phyloP scores from a whole-genome alignment of 2,329 filamentous ascomycete genomes.

The Elsinoe ampelina region DNA sequence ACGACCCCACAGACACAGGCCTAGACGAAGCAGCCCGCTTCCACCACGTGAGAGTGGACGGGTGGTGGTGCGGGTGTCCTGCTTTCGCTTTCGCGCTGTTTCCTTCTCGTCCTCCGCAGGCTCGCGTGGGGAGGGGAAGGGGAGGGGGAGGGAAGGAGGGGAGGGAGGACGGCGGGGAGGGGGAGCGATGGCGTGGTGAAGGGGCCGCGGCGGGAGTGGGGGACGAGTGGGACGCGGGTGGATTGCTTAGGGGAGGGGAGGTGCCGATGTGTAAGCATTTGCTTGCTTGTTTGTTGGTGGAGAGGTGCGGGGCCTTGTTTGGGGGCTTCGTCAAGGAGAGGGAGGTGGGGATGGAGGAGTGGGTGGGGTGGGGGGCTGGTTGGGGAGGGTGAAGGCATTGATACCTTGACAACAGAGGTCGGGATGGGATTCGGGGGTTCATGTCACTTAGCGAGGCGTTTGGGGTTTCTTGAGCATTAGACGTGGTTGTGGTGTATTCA shows the following conservation, averaged over 20 bases:
- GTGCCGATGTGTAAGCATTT: conserved; percentile 74
- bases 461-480: background rate
- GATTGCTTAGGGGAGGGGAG: conserved; percentile 31
- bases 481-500: background rate
- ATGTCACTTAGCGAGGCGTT: background rate
- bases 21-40: conserved; percentile 38
- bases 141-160: conserved; percentile 20
- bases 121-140: conserved; percentile 26
- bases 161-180: background rate
- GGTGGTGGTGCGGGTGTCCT: conserved; percentile 88
- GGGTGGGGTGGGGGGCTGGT: conserved; percentile 58
- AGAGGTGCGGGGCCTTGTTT: conserved; percentile 53
- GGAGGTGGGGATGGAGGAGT: conserved; percentile 52
- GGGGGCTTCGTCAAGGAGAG: conserved; percentile 47
- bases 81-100: conserved; percentile 71
- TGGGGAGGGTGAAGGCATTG: conserved; percentile 28
- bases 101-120: conserved; percentile 18
- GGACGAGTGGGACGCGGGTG: background rate
- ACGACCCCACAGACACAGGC: conserved; percentile 12
- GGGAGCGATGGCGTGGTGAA: background rate
- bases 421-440: background rate
- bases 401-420: background rate
- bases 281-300: conserved; percentile 68
- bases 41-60: conserved; percentile 64
- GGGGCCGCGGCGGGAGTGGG: background rate